These are phyloP conservation scores for Albatrellus sp. DNA, from an alignment of 1,284 basidiomycete species.

Conservation along the genomic window DNA sequence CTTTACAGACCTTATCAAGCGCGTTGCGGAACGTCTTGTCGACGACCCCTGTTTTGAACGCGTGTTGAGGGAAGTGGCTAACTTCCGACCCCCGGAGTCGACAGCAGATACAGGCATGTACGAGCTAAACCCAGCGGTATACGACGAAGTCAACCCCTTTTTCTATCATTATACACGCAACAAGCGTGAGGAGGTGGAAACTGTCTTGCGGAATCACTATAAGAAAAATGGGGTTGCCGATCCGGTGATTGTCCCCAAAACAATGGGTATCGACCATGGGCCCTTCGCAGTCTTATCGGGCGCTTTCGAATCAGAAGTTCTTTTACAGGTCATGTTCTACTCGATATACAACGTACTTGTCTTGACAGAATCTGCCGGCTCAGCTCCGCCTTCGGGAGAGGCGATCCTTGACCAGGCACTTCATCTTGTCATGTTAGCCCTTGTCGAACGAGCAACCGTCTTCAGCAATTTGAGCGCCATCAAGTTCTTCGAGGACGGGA, in stretches of 20 bases:
- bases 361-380: slow-evolving; percentile 42
- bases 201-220: slow-evolving; percentile 56
- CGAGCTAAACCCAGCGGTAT: slow-evolving; percentile 76
- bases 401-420: slow-evolving; percentile 84
- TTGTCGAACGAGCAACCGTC: slow-evolving; percentile 51
- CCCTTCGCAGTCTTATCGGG: slow-evolving; percentile 53
- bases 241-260: slow-evolving; percentile 66
- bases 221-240: slow-evolving; percentile 51
- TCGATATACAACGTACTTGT: slow-evolving; percentile 58
- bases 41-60: slow-evolving; percentile 82
- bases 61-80: slow-evolving; percentile 70
- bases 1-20: slow-evolving; percentile 88
- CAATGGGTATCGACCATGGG: slow-evolving; percentile 50
- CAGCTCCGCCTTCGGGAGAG: slow-evolving; percentile 63
- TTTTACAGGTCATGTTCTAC: slow-evolving; percentile 72
- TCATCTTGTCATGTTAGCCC: slow-evolving; percentile 75
- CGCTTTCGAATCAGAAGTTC: slow-evolving; percentile 52
- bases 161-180: slow-evolving; percentile 96
- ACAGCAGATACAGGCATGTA: slow-evolving; percentile 77
- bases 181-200: slow-evolving; percentile 89
- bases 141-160: slow-evolving; percentile 87
- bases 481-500: slow-evolving; percentile 42
- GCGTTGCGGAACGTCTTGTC: slow-evolving; percentile 81
- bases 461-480: slow-evolving; percentile 50
- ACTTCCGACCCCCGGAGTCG: slow-evolving; percentile 74